phyloP scores from a whole-genome alignment of 768 basidiomycete species.

The Trametes meyenii region DNA sequence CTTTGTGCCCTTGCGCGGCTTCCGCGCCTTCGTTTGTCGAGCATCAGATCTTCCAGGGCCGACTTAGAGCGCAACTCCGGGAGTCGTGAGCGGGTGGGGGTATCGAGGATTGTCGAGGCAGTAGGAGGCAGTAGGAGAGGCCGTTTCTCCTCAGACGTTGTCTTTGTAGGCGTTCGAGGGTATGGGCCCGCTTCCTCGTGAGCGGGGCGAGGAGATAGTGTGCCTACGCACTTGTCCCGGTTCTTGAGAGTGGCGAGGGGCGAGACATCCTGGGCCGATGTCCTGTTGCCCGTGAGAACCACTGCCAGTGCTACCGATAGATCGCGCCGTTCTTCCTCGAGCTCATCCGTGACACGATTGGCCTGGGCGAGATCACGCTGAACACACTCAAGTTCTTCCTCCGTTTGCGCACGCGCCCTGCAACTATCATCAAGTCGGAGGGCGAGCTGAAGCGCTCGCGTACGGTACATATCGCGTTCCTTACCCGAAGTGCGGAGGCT shows the following conservation, averaged over 20 bases:
- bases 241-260: not conserved
- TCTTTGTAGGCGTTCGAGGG: not conserved
- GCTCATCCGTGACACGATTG: not conserved
- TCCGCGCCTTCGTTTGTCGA: not conserved
- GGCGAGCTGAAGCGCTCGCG: constrained; percentile 15
- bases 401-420: constrained; percentile 1
- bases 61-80: not conserved
- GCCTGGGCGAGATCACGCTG: not conserved
- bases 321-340: constrained; percentile 2
- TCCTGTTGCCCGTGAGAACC: not conserved
- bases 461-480: constrained; percentile 17
- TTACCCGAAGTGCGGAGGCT: not conserved
- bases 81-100: not conserved
- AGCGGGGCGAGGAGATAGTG: not conserved
- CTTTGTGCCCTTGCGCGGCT: not conserved
- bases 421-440: constrained; percentile 11
- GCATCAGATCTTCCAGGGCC: not conserved
- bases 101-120: not conserved
- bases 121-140: constrained; percentile 3
- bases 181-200: not conserved
- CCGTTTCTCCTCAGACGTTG: not conserved
- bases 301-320: not conserved
- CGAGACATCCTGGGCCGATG: not conserved
- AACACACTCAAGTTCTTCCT: not conserved
- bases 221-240: not conserved